These are phyloP conservation scores for Hypoxylon fuscum DNA, from an alignment of 495 filamentous ascomycete genomes.

Conservation along the genomic window DNA sequence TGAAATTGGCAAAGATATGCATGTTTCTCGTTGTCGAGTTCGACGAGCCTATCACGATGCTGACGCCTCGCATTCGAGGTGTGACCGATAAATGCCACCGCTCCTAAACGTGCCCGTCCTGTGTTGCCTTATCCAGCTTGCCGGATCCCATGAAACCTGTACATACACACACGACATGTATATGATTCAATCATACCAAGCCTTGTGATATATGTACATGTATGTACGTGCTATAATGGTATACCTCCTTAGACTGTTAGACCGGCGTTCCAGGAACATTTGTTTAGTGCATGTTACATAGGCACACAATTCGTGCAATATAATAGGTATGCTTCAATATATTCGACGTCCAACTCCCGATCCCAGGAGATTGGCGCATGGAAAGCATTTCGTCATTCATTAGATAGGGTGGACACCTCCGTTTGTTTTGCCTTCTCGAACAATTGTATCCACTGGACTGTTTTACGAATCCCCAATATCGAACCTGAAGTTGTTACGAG, in stretches of 20 bases:
- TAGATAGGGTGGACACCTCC: too few species aligned
- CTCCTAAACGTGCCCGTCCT: conserved; percentile 34
- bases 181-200: conserved; percentile 24
- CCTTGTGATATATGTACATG: conserved; percentile 12
- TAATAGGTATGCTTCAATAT: neutral
- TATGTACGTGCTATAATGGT: neutral
- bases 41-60: conserved; percentile 31
- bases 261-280: neutral
- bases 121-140: conserved; percentile 38
- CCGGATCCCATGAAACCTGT: conserved; percentile 37
- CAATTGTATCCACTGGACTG: neutral
- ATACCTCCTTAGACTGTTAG: neutral
- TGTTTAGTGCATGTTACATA: neutral
- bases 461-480: neutral
- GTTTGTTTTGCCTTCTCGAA: too few species aligned
- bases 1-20: conserved; percentile 25
- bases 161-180: conserved; percentile 14
- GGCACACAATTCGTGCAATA: neutral
- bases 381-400: too few species aligned
- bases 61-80: conserved; percentile 30
- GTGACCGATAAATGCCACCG: conserved; percentile 29
- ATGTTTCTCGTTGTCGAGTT: conserved; percentile 29
- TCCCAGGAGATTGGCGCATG: too few species aligned
- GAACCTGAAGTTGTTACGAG: neutral
- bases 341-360: too few species aligned